Evolutionary conservation across 2,329 filamentous ascomycete genomes (phyloP), one percentile per base, ranked within the genome.

Genomic region (Endocalyx cinctus): DNA sequence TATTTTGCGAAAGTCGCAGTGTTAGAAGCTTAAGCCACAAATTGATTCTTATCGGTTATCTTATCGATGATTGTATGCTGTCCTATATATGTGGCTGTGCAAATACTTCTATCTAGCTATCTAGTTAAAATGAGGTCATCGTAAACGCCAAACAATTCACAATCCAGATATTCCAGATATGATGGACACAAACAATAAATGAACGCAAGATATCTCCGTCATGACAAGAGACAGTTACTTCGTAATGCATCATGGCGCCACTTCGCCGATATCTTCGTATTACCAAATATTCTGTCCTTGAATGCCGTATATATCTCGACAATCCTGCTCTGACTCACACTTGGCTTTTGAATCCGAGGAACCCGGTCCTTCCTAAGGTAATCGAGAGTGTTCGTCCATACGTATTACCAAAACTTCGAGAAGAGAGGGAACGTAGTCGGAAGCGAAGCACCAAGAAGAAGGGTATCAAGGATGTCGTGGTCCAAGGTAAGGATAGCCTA

Each of bases 231-330:
- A 22, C 23, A 28, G 22, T 23, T 8, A 23, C 20, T 23, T 15
- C 57, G 45, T 46, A 30, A 22, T 11, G 20, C 18, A 45, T 16
- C 27, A 96, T 96, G 89, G 84, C 88, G 10, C 89, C 89, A 10
- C 78, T 95, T 29, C 80, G 89, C 38, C 79, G 89, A 50, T 96
- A 97, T 58, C 72, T 97, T 35, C 79, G 90, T 33, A 94, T 97
- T 49, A 90, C 85, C 35, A 89, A 90, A 56, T 86, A 87, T 60
- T 95, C 90, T 5, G 88, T 96, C 19, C 74, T 98, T n/a, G 92
- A 98, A 71, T 88, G 87, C 45, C 88, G 89, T 45, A 92, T 98
- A 47, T 97, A 97, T 61, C 79, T 96, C 29, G 90, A 97, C 45
- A 89, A 90, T 50, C 92, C 92, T 1, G 78, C 83, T 10, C 78